phyloP scores from a whole-genome alignment of 768 basidiomycete species.

The Lentinula sp. region DNA sequence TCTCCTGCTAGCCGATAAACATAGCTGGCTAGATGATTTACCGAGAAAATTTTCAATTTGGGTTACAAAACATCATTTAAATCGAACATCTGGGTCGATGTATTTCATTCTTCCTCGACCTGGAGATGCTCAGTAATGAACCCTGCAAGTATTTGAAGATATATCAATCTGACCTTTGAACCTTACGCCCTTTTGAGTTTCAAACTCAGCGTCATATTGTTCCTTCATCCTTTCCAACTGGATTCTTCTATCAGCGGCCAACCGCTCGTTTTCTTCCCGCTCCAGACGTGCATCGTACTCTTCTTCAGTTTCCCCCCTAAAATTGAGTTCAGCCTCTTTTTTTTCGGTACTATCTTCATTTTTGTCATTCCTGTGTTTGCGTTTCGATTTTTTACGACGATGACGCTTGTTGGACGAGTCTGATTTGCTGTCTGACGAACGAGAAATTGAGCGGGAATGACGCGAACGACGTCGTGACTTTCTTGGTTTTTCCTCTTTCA shows the following conservation, averaged over 20 bases:
- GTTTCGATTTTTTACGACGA: conserved; percentile 17
- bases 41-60: background rate
- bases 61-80: background rate
- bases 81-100: conserved; percentile 44
- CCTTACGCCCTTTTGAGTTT: conserved; percentile 42
- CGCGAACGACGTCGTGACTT: conserved; percentile 10
- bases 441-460: conserved; percentile 15
- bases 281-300: conserved; percentile 68
- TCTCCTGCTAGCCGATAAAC: background rate
- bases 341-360: conserved; percentile 9
- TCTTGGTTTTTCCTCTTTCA: conserved; percentile 8
- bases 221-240: conserved; percentile 46
- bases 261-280: conserved; percentile 57
- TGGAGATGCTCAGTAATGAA: conserved; percentile 14
- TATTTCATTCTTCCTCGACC: conserved; percentile 67
- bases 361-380: conserved; percentile 22
- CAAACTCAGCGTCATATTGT: conserved; percentile 24
- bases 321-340: conserved; percentile 10
- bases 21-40: background rate
- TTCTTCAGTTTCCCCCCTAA: conserved; percentile 55
- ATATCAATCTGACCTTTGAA: conserved; percentile 50
- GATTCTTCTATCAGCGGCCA: conserved; percentile 37
- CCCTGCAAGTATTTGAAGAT: background rate
- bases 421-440: conserved; percentile 4
- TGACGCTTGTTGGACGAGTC: conserved; percentile 9